A percentile compares a stretch with the other conserved stretches of the same genome.
These are phyloP conservation scores for Puccinia horiana DNA, from an alignment of 1,284 basidiomycete genomes.

Conservation along the genomic window DNA sequence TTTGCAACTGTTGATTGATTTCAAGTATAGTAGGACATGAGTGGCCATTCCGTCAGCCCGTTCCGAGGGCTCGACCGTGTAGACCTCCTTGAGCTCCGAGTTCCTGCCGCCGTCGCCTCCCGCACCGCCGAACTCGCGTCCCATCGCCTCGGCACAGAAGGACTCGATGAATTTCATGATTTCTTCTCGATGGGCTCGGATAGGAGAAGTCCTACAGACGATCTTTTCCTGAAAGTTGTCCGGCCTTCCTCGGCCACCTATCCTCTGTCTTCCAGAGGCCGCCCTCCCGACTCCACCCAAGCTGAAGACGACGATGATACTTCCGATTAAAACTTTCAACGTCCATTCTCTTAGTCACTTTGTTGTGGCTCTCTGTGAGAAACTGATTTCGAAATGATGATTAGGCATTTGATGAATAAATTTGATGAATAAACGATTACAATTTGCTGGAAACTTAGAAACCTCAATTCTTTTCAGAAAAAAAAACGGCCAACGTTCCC, in stretches of 20 bases:
- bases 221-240: slow-evolving; percentile 32
- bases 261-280: slow-evolving; percentile 14
- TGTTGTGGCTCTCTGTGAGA: background rate
- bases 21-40: slow-evolving; percentile 13
- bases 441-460: background rate
- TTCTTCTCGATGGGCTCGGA: slow-evolving; percentile 13
- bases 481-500: background rate
- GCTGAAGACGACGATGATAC: slow-evolving; percentile 12
- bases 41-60: slow-evolving; percentile 17
- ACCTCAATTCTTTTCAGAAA: background rate
- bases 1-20: slow-evolving; percentile 29
- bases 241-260: background rate
- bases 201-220: slow-evolving; percentile 26
- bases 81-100: slow-evolving; percentile 27
- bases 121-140: slow-evolving; percentile 29
- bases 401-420: background rate
- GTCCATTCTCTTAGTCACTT: slow-evolving; percentile 2
- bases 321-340: slow-evolving; percentile 3
- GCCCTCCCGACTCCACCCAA: slow-evolving; percentile 11
- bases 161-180: slow-evolving; percentile 46
- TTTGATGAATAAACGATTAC: background rate
- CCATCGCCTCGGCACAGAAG: slow-evolving; percentile 37
- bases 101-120: background rate
- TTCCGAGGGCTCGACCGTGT: slow-evolving; percentile 16
- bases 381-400: background rate